phyloP scores from a whole-genome alignment of 306 rosid genomes.

The Cicer judaicum region DNA sequence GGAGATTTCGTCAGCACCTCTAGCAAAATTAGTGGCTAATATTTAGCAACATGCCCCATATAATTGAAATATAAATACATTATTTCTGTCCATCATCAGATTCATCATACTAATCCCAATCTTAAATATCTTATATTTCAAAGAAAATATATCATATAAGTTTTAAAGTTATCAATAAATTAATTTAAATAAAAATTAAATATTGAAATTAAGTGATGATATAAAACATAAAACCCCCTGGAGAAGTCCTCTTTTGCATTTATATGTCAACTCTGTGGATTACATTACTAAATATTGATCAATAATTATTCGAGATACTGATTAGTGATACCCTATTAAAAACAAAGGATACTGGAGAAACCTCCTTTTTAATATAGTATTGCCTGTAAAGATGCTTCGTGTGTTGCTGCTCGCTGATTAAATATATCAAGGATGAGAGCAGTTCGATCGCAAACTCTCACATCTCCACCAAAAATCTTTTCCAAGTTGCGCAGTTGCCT shows the following conservation, averaged over 20 bases:
- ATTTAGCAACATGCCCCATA: conserved; percentile 3
- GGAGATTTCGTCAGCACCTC: not conserved
- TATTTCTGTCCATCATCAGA: not conserved
- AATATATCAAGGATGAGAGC: conserved; percentile 93
- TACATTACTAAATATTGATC: conserved; percentile 22
- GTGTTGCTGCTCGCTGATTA: conserved; percentile 99
- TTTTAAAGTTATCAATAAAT: conserved; percentile 6
- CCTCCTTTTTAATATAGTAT: conserved; percentile 37
- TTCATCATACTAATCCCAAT: not conserved
- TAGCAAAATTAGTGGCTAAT: conserved; percentile 17
- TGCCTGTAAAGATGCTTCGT: conserved; percentile 96
- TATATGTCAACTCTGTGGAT: conserved; percentile 32
- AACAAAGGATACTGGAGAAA: conserved; percentile 39
- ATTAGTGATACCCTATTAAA: conserved; percentile 37
- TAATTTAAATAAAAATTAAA: conserved; percentile 12
- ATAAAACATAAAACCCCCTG: conserved; percentile 1
- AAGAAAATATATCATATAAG: not conserved
- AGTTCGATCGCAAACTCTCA: conserved; percentile 97
- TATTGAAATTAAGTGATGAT: conserved; percentile 7
- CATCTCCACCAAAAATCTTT: conserved; percentile 89
- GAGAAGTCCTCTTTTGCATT: conserved; percentile 20
- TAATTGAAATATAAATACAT: conserved; percentile 34
- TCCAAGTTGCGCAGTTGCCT: conserved; percentile 96
- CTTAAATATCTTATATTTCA: conserved; percentile 23
- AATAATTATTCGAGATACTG: conserved; percentile 2